Conservation (phyloP, 306 rosid species). For the Argentina anserina region DNA sequence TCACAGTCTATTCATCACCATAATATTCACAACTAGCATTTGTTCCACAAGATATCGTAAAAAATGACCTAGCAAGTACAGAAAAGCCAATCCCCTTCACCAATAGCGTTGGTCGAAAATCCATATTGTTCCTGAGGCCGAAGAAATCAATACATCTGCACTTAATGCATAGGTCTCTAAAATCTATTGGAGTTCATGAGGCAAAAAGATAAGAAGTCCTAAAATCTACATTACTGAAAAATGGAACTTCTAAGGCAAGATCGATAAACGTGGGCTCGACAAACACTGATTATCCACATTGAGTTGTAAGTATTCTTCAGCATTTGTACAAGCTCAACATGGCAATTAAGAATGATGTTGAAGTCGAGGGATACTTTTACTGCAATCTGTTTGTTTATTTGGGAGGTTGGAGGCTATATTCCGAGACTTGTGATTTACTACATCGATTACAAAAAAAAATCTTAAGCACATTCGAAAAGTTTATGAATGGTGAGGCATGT, state of each 20-base stretch:
- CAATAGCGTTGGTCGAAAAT: background rate
- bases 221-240: constrained; percentile 19
- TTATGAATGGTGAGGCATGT: too few relatives aligned
- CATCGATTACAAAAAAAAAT: constrained; percentile 8
- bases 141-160: constrained; percentile 15
- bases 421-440: constrained; percentile 8
- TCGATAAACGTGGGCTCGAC: background rate
- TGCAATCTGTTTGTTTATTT: constrained; percentile 17
- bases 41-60: constrained; percentile 7
- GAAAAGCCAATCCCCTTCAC: background rate
- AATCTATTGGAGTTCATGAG: constrained; percentile 23
- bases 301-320: too few relatives aligned
- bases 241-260: constrained; percentile 7
- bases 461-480: background rate
- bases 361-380: too few relatives aligned
- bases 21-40: background rate
- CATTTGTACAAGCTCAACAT: too few relatives aligned
- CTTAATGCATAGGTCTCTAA: constrained; percentile 24
- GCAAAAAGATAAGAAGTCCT: constrained; percentile 8
- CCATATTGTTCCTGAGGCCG: constrained; percentile 25
- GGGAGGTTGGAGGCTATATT: constrained; percentile 15
- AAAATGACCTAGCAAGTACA: background rate
- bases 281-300: too few relatives aligned
- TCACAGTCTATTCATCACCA: background rate
- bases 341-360: too few relatives aligned